phyloP scores from a whole-genome alignment of 1,284 basidiomycete genomes.

The Puccinia horiana region DNA sequence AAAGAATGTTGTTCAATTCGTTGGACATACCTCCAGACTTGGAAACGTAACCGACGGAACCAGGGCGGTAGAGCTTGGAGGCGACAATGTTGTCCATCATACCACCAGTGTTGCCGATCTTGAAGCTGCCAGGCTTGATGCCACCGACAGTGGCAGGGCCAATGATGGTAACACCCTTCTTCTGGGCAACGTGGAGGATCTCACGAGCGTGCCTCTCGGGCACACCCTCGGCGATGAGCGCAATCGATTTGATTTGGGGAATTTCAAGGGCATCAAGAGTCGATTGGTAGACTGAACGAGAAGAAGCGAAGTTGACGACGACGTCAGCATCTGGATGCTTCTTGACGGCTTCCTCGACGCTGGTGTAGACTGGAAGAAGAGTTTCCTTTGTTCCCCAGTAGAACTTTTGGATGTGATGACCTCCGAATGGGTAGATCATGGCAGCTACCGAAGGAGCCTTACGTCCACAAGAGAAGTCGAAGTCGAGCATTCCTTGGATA shows the following conservation, averaged over 20 bases:
- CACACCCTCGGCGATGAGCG: conserved; percentile 97
- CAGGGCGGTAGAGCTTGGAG: conserved; percentile 96
- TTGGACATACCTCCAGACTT: conserved; percentile 99
- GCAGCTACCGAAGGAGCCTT: conserved; percentile 90
- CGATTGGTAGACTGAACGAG: conserved; percentile 89
- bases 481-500: conserved; percentile 99
- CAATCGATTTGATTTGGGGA: conserved; percentile 75
- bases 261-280: conserved; percentile 83
- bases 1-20: conserved; percentile 99
- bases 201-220: conserved; percentile 96
- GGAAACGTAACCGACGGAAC: conserved; percentile 97
- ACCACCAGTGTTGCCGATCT: conserved; percentile 98
- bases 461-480: conserved; percentile 96
- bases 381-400: conserved; percentile 99
- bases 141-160: conserved; percentile 98
- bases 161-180: conserved; percentile 89
- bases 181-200: conserved; percentile 83
- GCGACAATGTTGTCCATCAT: conserved; percentile 99
- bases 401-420: conserved; percentile 99
- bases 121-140: conserved; percentile 99
- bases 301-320: conserved; percentile 96
- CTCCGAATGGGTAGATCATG: conserved; percentile 99
- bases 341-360: conserved; percentile 82
- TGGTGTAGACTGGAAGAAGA: conserved; percentile 94
- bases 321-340: conserved; percentile 98